phyloP scores from a whole-genome alignment of 2,329 filamentous ascomycete genomes.

The Basipetospora sp. region DNA sequence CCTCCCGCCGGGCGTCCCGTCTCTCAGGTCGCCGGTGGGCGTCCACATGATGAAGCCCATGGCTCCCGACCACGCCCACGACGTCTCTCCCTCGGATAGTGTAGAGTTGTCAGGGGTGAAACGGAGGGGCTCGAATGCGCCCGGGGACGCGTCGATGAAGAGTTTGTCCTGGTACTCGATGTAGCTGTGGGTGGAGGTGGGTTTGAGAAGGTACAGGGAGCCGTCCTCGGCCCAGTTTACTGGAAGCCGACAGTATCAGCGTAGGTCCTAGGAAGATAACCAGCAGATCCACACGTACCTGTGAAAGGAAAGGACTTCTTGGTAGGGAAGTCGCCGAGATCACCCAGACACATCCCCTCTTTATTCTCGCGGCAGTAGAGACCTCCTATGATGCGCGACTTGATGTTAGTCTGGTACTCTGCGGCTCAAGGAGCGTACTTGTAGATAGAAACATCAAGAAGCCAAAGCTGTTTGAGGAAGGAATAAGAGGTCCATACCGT shows the following conservation, averaged over 20 bases:
- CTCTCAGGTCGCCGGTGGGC: background rate
- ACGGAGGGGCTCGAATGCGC: constrained; percentile 1
- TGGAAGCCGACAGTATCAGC: background rate
- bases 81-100: constrained; percentile 1
- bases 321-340: constrained; percentile 5
- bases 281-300: background rate
- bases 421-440: background rate
- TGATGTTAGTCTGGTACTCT: background rate
- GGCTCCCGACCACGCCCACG: constrained; percentile 5
- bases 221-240: constrained; percentile 4
- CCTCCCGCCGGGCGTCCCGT: background rate
- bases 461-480: no score
- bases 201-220: constrained; percentile 1
- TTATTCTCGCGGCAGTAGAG: constrained; percentile 4
- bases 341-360: background rate
- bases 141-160: constrained; percentile 4
- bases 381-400: background rate
- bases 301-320: constrained; percentile 1
- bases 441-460: no score
- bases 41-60: constrained; percentile 3
- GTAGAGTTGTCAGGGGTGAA: constrained; percentile 5
- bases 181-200: background rate
- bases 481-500: no score
- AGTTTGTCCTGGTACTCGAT: constrained; percentile 5
- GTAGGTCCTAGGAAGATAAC: background rate